Evolutionary conservation across 2,329 filamentous ascomycete species (phyloP).

Genomic region (Thelonectria rubi): DNA sequence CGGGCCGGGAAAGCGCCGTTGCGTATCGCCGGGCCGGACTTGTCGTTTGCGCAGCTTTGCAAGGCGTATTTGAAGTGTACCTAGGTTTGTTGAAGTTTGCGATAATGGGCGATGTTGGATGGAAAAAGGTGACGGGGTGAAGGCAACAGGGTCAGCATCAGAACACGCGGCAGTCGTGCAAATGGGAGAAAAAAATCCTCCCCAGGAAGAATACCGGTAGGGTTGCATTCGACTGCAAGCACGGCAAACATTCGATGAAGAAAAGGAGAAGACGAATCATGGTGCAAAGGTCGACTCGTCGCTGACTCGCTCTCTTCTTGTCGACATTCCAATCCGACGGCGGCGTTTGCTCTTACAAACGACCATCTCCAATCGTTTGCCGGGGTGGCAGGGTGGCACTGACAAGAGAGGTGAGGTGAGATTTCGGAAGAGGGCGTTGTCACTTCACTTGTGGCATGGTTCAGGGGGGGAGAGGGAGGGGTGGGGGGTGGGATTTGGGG

Average conservation of each 20-base stretch:
- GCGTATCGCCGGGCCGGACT: background rate
- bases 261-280: background rate
- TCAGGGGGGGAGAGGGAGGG: background rate
- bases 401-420: slow-evolving; percentile 1
- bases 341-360: background rate
- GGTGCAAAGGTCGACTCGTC: background rate
- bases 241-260: slow-evolving; percentile 4
- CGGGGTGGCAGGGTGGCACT: background rate
- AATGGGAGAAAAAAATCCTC: background rate
- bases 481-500: background rate
- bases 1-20: background rate
- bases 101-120: background rate
- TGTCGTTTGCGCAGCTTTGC: background rate
- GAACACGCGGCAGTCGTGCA: background rate
- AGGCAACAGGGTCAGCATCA: background rate
- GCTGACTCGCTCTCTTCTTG: background rate
- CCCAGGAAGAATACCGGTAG: background rate
- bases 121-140: background rate
- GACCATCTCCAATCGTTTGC: background rate
- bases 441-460: background rate
- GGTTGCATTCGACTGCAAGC: slow-evolving; percentile 1
- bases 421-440: background rate
- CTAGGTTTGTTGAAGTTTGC: no score
- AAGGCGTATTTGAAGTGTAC: background rate
- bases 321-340: background rate